These are phyloP conservation scores for Naegleria gruberi DNA, from an alignment of 208 protist species.

Conservation along the genomic window DNA sequence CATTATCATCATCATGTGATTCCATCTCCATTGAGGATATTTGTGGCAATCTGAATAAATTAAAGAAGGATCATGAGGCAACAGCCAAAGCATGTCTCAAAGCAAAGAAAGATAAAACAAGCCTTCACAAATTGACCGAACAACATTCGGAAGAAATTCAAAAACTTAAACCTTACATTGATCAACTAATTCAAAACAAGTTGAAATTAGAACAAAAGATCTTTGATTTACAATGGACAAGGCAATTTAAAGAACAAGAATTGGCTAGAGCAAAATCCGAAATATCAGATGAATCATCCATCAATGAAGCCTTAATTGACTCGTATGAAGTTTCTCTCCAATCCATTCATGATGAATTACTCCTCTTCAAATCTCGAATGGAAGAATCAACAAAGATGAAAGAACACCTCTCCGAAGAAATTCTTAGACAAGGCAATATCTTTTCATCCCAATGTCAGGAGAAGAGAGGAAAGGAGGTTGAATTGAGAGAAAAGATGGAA, in stretches of 20 bases:
- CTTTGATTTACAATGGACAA: not conserved
- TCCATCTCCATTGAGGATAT: not conserved
- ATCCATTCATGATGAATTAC: not conserved
- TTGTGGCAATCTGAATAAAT: not conserved
- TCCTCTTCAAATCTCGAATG: not conserved
- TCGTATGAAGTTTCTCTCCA: not conserved
- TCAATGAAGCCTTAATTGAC: not conserved
- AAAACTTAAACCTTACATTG: not conserved
- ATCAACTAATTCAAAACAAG: not conserved
- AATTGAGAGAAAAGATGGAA: not conserved
- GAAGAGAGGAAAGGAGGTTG: not conserved
- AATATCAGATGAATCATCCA: not conserved
- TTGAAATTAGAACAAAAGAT: not conserved
- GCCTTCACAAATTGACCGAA: not conserved
- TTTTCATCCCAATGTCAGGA: not conserved
- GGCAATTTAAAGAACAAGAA: not conserved
- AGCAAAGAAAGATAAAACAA: not conserved
- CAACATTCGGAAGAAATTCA: not conserved
- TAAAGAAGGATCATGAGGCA: not conserved
- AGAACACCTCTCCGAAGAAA: not conserved
- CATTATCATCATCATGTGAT: no score
- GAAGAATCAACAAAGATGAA: not conserved
- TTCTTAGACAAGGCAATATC: not conserved
- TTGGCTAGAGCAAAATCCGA: not conserved
- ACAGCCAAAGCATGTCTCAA: not conserved